Evolutionary conservation across 116 monocot genomes (phyloP), one percentile per base, ranked within the genome.

Genomic region (Zostera marina): DNA sequence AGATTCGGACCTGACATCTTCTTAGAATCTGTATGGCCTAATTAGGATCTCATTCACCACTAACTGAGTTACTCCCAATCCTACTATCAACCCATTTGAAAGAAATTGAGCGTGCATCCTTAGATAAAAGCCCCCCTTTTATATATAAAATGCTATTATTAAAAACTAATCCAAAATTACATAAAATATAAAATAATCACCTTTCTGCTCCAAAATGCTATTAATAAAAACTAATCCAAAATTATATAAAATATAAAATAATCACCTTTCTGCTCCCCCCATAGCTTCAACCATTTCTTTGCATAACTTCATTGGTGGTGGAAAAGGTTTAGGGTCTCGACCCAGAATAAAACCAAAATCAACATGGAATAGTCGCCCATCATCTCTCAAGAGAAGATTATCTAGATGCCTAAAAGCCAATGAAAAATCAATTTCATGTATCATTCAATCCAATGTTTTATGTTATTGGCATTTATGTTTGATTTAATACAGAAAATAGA

Each of bases 211-310:
- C 85, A 47, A 47, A 7, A 47, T 12, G 6, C 14, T 47, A 7
- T 17, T 47, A 47, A 7, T 47, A 11, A 4, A 7, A 55, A 16
- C 39, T 16, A 7, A 56, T 2, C 38, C 8, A 32, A 5, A 38
- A 9, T 39, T 39, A n/a, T 2, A n/a, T 32, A 11, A 38, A 15
- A 5, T 7, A 1, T 24, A 22, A 56, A 56, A 56, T 38, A n/a
- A n/a, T 26, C 77, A 96, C 85, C 89, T 89, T 73, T 89, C 96
- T 38, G 96, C 96, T 56, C 89, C 85, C 64, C 96, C 89, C 89
- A 96, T 96, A 63, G 96, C 96, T 72, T 96, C 96, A 32, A 96
- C 96, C 96, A 96, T 96, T 78, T 96, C 96, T 76, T 96, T 96
- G 70, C 96, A 96, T 32, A 89, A 82, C 70, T 96, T 96, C 96